These are phyloP conservation scores for Linnemannia exigua DNA, from an alignment of 192 early-diverging fungal species.

Conservation along the genomic window DNA sequence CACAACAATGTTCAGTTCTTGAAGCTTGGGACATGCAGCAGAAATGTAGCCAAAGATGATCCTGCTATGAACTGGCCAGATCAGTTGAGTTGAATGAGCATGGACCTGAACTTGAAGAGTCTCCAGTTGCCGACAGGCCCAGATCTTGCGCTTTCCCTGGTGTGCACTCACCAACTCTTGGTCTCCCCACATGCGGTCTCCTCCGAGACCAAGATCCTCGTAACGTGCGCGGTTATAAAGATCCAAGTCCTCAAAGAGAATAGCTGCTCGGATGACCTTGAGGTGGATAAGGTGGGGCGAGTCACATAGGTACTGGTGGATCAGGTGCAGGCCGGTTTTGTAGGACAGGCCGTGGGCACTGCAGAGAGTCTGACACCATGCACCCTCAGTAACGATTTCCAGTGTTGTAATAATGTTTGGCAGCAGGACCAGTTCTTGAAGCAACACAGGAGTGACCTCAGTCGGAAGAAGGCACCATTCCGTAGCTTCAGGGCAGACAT, in stretches of 20 bases:
- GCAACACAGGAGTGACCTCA: background rate
- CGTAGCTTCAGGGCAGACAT: background rate
- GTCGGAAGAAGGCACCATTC: background rate
- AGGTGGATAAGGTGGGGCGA: background rate
- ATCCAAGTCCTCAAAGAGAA: background rate
- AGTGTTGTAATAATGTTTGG: background rate
- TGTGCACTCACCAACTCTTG: background rate
- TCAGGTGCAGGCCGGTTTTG: background rate
- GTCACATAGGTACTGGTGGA: background rate
- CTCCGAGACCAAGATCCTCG: background rate
- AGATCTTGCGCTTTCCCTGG: background rate
- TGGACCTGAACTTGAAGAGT: background rate
- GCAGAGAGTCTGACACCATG: background rate
- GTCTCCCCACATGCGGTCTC: background rate
- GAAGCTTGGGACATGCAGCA: background rate
- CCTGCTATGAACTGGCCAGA: background rate
- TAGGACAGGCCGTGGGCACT: background rate
- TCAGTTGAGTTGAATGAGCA: background rate
- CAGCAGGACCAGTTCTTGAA: background rate
- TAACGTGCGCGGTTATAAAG: background rate
- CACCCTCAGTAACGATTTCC: background rate
- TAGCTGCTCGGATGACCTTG: background rate
- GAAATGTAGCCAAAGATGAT: background rate
- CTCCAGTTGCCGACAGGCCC: background rate
- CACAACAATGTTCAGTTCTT: background rate